Evolutionary conservation across 441 rosid genomes (phyloP).

Genomic region (Brassica balearica): DNA sequence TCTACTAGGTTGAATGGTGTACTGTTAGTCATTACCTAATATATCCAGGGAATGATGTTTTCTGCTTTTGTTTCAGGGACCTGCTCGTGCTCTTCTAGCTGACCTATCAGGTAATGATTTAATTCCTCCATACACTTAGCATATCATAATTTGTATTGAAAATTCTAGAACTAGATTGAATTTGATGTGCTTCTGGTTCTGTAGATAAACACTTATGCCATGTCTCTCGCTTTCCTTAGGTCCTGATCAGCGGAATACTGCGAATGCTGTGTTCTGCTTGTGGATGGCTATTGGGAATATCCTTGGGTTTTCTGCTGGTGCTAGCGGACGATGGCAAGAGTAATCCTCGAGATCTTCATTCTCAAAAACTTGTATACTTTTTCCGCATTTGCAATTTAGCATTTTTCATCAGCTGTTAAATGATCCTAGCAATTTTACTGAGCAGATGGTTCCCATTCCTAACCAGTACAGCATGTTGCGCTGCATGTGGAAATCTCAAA

Average conservation of each 20-base stretch:
- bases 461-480: slow-evolving; percentile 60
- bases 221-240: slow-evolving; percentile 51
- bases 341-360: slow-evolving; percentile 41
- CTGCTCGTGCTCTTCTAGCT: slow-evolving; percentile 96
- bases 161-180: slow-evolving; percentile 18
- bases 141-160: background rate
- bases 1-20: slow-evolving; percentile 17
- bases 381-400: slow-evolving; percentile 12
- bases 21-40: slow-evolving; percentile 14
- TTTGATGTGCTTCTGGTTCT: slow-evolving; percentile 28
- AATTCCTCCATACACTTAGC: slow-evolving; percentile 14
- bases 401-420: slow-evolving; percentile 10
- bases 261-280: slow-evolving; percentile 92
- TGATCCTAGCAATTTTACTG: slow-evolving; percentile 37
- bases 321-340: slow-evolving; percentile 95
- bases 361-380: background rate
- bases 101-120: slow-evolving; percentile 73
- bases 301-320: slow-evolving; percentile 96
- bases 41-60: slow-evolving; percentile 18
- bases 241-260: slow-evolving; percentile 90
- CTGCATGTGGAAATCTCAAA: slow-evolving; percentile 71
- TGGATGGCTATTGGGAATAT: slow-evolving; percentile 99
- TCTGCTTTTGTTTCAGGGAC: slow-evolving; percentile 64
- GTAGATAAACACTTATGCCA: slow-evolving; percentile 31
- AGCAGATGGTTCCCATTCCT: slow-evolving; percentile 98